Evolutionary conservation across 2,329 filamentous ascomycete genomes (phyloP).

Genomic region (Sporothrix luriei): DNA sequence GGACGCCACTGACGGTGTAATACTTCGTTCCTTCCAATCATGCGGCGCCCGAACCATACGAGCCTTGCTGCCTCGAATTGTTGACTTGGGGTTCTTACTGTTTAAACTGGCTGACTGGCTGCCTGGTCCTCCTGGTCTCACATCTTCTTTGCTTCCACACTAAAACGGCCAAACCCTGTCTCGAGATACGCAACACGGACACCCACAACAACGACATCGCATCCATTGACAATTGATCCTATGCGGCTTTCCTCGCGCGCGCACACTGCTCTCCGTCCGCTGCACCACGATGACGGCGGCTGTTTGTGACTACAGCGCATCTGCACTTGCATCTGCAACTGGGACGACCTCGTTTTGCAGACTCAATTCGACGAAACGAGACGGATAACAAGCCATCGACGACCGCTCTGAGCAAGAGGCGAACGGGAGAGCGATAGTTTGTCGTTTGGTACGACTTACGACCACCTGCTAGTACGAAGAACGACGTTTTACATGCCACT

Average conservation of each 20-base stretch:
- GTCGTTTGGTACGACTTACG: neutral
- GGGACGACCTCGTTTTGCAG: neutral
- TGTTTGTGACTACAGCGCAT: conserved; percentile 16
- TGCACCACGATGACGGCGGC: neutral
- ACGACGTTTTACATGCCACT: neutral
- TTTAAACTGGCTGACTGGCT: neutral
- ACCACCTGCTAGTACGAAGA: neutral
- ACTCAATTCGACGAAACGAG: neutral
- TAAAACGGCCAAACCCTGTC: neutral
- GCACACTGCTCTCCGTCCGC: neutral
- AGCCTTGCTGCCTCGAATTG: no score
- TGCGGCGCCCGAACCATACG: neutral
- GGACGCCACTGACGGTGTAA: no score
- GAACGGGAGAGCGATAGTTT: neutral
- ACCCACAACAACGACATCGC: neutral
- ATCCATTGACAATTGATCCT: neutral
- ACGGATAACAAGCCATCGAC: neutral
- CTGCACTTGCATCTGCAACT: conserved; percentile 1
- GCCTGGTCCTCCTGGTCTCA: no score
- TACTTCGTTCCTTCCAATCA: neutral
- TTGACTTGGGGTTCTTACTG: neutral
- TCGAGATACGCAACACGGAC: neutral
- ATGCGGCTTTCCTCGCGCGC: neutral
- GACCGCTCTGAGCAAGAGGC: neutral
- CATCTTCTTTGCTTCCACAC: conserved; percentile 1